phyloP scores from a whole-genome alignment of 768 basidiomycete genomes.

The Amanita rimosa region DNA sequence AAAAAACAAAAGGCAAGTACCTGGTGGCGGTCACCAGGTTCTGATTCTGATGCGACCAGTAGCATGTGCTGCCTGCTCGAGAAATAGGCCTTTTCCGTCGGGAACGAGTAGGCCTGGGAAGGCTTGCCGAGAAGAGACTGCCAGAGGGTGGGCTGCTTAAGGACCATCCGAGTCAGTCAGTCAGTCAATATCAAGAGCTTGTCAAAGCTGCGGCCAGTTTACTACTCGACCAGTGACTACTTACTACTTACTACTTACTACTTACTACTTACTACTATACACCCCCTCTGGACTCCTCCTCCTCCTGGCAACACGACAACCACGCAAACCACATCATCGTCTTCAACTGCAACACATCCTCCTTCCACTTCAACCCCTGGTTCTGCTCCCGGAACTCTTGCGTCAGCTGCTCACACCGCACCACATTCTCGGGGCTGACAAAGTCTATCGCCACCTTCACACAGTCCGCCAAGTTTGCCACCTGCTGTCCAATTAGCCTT shows the following conservation, averaged over 20 bases:
- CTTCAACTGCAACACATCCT: conserved; percentile 83
- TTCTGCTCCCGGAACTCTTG: conserved; percentile 88
- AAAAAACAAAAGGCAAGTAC: background rate
- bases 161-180: too few species aligned
- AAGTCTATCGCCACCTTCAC: conserved; percentile 95
- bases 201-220: too few species aligned
- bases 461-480: conserved; percentile 88
- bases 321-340: conserved; percentile 95
- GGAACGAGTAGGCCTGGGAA: conserved; percentile 48
- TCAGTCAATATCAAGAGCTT: too few species aligned
- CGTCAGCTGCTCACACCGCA: conserved; percentile 75
- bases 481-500: conserved; percentile 28
- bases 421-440: conserved; percentile 88
- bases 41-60: conserved; percentile 25
- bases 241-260: too few species aligned
- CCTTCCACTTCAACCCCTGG: conserved; percentile 81
- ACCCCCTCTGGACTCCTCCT: background rate
- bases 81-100: conserved; percentile 34
- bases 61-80: conserved; percentile 41
- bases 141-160: conserved; percentile 3
- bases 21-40: conserved; percentile 1
- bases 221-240: too few species aligned
- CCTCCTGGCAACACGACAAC: conserved; percentile 49
- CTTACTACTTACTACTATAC: background rate
- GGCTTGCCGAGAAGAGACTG: conserved; percentile 54